Conservation (phyloP, 2,329 filamentous ascomycete genomes). For the Plectosphaerella cucumerina region DNA sequence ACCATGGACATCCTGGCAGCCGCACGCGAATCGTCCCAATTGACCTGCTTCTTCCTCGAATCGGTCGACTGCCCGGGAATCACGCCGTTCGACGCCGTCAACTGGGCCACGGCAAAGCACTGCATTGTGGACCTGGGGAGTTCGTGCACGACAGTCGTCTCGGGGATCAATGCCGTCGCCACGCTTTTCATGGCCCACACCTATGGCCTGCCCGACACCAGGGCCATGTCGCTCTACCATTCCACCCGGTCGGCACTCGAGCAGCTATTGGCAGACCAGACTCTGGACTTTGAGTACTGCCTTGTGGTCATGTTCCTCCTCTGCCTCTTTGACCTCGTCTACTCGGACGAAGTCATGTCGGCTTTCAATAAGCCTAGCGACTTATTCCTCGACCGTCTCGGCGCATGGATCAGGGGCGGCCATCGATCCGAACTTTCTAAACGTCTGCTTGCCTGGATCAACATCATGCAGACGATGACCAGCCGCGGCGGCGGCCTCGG, state of each 20-base stretch:
- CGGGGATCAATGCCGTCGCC: slow-evolving; percentile 8
- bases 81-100: slow-evolving; percentile 12
- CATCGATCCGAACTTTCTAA: too few species aligned
- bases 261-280: not conserved
- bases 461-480: slow-evolving; percentile 11
- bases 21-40: slow-evolving; percentile 3
- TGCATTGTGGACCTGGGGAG: slow-evolving; percentile 5
- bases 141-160: slow-evolving; percentile 2
- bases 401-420: not conserved
- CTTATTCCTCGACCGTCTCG: not conserved
- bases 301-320: slow-evolving; percentile 9
- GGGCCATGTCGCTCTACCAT: slow-evolving; percentile 3
- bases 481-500: slow-evolving; percentile 13
- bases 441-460: slow-evolving; percentile 16
- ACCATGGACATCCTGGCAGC: slow-evolving; percentile 13
- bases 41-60: slow-evolving; percentile 13
- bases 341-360: slow-evolving; percentile 2
- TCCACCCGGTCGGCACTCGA: slow-evolving; percentile 3
- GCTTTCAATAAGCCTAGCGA: slow-evolving; percentile 6
- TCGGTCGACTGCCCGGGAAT: slow-evolving; percentile 13
- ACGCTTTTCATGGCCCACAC: slow-evolving; percentile 9
- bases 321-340: slow-evolving; percentile 11
- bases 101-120: slow-evolving; percentile 12
- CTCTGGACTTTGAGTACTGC: slow-evolving; percentile 2
- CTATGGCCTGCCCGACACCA: slow-evolving; percentile 8